Evolutionary conservation across 306 rosid genomes (phyloP).

Genomic region (Cyamopsis tetragonoloba): DNA sequence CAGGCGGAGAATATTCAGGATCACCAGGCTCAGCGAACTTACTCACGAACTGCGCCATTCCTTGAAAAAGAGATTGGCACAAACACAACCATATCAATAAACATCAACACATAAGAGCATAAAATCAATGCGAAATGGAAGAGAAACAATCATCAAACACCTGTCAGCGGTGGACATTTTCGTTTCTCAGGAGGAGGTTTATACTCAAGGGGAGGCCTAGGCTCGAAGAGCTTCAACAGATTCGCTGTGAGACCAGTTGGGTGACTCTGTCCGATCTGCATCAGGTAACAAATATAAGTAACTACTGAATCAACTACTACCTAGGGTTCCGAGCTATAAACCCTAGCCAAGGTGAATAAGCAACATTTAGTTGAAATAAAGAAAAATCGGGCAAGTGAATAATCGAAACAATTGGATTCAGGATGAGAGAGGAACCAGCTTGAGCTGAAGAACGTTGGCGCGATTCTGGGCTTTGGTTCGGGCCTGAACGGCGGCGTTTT

Average conservation of each 20-base stretch:
- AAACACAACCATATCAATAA: neutral
- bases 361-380: neutral
- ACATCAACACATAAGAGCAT: neutral
- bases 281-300: neutral
- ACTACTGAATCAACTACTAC: neutral
- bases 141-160: constrained; percentile 26
- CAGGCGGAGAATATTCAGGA: constrained; percentile 75
- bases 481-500: constrained; percentile 98
- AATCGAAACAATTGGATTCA: neutral
- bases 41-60: constrained; percentile 82
- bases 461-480: constrained; percentile 98
- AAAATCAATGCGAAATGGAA: neutral
- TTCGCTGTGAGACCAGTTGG: constrained; percentile 94
- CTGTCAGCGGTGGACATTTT: constrained; percentile 86
- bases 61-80: constrained; percentile 27
- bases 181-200: constrained; percentile 97
- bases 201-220: constrained; percentile 88
- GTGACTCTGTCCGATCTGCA: constrained; percentile 98
- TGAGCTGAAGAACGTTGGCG: constrained; percentile 94
- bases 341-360: constrained; percentile 29
- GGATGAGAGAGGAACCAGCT: constrained; percentile 46
- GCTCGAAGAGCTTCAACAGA: constrained; percentile 93
- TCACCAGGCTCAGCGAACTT: constrained; percentile 86
- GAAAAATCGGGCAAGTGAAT: neutral
- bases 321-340: constrained; percentile 21